Conservation (phyloP, 192 early-diverging fungal species). For the Martensiomyces pterosporus region DNA sequence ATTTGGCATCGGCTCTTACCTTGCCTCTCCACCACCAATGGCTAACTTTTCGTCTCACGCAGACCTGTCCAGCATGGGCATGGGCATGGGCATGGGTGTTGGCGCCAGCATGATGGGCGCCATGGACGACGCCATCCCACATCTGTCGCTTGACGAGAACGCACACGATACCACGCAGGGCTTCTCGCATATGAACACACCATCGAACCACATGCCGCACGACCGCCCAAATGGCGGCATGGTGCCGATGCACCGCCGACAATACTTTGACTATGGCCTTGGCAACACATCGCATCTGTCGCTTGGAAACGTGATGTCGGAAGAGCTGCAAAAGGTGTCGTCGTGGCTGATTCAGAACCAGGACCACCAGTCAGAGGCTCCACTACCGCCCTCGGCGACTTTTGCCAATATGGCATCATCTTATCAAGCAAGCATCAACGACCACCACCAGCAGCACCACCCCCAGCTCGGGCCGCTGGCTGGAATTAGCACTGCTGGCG, state of each 20-base stretch:
- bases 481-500: background rate
- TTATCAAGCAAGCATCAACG: background rate
- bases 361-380: constrained; percentile 12
- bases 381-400: constrained; percentile 3
- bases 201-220: background rate
- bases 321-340: constrained; percentile 46
- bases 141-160: constrained; percentile 37
- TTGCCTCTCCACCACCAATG: constrained; percentile 36
- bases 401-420: constrained; percentile 2
- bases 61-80: constrained; percentile 37
- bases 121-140: constrained; percentile 48
- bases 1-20: constrained; percentile 22
- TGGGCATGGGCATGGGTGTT: constrained; percentile 41
- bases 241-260: constrained; percentile 20
- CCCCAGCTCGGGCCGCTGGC: background rate
- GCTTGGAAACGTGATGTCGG: constrained; percentile 42
- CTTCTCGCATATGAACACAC: constrained; percentile 12
- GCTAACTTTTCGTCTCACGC: constrained; percentile 28
- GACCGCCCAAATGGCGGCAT: constrained; percentile 6
- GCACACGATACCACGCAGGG: constrained; percentile 14
- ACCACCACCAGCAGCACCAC: background rate
- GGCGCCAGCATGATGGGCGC: constrained; percentile 47
- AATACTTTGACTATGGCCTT: constrained; percentile 41
- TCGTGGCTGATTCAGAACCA: constrained; percentile 49
- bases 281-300: constrained; percentile 39